These are phyloP conservation scores for Juncus inflexus DNA, from an alignment of 176 grass and related monocot genomes.

Conservation along the genomic window DNA sequence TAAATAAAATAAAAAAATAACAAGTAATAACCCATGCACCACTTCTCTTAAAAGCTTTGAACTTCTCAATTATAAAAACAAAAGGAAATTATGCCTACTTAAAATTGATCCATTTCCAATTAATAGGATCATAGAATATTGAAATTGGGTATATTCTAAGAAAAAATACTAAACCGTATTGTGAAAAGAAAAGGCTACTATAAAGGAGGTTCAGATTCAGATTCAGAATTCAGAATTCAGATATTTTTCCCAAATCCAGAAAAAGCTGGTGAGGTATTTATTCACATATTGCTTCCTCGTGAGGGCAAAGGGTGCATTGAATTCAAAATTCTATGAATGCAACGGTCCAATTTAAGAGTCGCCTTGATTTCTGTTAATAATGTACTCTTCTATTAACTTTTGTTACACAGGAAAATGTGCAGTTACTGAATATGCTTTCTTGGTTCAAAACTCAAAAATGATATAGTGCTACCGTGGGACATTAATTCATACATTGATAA, in stretches of 20 bases:
- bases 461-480: too few species aligned
- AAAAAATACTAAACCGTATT: not conserved
- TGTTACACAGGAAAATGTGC: too few species aligned
- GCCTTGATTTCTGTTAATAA: constrained; percentile 20
- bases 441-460: too few species aligned
- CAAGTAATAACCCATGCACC: too few species aligned
- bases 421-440: too few species aligned
- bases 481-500: too few species aligned
- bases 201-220: not conserved
- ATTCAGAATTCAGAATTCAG: not conserved
- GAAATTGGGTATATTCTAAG: not conserved
- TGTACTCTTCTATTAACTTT: constrained; percentile 1
- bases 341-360: constrained; percentile 11
- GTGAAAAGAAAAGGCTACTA: not conserved
- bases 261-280: not conserved
- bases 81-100: too few species aligned
- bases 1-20: not conserved
- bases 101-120: too few species aligned
- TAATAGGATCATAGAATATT: not conserved
- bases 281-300: not conserved
- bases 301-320: constrained; percentile 9
- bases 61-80: too few species aligned
- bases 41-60: too few species aligned
- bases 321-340: constrained; percentile 19
- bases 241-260: not conserved